A percentile compares a stretch with the other conserved stretches of the same genome.
Evolutionary conservation across 768 basidiomycete genomes (phyloP).

Genomic region (Leccinum sublutescens): DNA sequence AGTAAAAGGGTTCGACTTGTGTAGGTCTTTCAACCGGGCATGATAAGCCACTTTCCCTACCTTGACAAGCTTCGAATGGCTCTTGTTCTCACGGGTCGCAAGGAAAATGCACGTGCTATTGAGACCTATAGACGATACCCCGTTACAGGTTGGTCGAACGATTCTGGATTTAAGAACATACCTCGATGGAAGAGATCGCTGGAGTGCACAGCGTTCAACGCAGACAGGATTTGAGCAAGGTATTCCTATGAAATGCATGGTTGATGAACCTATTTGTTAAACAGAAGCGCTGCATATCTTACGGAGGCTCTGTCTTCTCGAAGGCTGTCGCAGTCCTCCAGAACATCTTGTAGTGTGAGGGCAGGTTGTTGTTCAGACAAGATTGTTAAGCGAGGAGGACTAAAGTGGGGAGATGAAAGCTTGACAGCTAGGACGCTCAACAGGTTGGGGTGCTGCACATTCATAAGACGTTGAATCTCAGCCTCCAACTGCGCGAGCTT

Average conservation of each 20-base stretch:
- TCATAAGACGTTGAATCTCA: slow-evolving; percentile 60
- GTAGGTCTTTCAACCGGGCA: slow-evolving; percentile 71
- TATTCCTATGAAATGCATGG: slow-evolving; percentile 55
- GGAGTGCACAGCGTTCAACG: slow-evolving; percentile 64
- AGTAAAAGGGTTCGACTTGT: slow-evolving; percentile 81
- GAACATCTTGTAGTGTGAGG: slow-evolving; percentile 65
- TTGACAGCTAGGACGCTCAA: slow-evolving; percentile 67
- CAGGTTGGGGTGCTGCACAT: slow-evolving; percentile 65
- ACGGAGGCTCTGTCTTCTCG: slow-evolving; percentile 70
- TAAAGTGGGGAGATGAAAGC: slow-evolving; percentile 49
- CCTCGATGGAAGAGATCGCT: slow-evolving; percentile 70
- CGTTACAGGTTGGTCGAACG: background rate
- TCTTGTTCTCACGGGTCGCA: slow-evolving; percentile 45
- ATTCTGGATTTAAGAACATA: slow-evolving; percentile 18
- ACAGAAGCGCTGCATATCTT: slow-evolving; percentile 20
- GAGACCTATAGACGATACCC: slow-evolving; percentile 43
- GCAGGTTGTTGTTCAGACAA: slow-evolving; percentile 71
- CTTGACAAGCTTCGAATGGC: slow-evolving; percentile 67
- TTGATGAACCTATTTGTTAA: background rate
- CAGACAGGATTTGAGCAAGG: slow-evolving; percentile 67
- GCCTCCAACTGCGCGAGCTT: slow-evolving; percentile 66
- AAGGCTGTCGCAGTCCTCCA: slow-evolving; percentile 77
- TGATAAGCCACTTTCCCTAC: slow-evolving; percentile 71
- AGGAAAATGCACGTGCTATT: slow-evolving; percentile 60
- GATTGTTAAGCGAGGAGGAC: slow-evolving; percentile 56